Evolutionary conservation across 2,329 filamentous ascomycete genomes (phyloP), one percentile per base, ranked within the genome.

Genomic region (Fusarium chuoi): DNA sequence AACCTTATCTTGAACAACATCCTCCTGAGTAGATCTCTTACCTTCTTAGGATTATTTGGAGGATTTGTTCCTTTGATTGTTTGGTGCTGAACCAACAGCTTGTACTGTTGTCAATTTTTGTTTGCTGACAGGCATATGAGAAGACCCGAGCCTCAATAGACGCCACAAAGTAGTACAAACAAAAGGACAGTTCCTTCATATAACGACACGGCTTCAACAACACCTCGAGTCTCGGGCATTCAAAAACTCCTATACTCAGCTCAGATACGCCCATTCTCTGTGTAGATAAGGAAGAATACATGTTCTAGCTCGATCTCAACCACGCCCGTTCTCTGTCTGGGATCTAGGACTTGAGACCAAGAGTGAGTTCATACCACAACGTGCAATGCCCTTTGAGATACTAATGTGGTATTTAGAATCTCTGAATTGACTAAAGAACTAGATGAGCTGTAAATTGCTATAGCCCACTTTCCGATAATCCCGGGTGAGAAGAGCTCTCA

Each of bases 151-250:
- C 52, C 49, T 75, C 65, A 75, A 69, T 72, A 74, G 56, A 72
- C 74, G 70, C 75, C 75, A 75, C 75, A 46, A 39, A 41, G 30
- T 61, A 24, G 33, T 59, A 59, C 56, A 51, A 65, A 70, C 54
- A 77, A 73, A 68, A 67, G 55, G 42, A 56, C 46, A 67, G 24
- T 36, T 38, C n/a, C 24, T 30, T 68, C 55, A 42, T 48, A 44
- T 28, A 68, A 57, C 51, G 63, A 33, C 54, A 38, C 52, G 28
- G 14, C 54, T 41, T 41, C 28, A 58, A 17, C 45, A 15, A 36
- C 55, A 20, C 13, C 14, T 36, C 24, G 33, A 38, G 14, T 49
- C 24, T 24, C 42, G 26, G 42, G 20, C 28, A 42, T 33, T 48
- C 20, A 18, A 28, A 62, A 28, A 36, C n/a, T 38, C 28, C 24